Evolutionary conservation across 352 stramenopile species (phyloP), one percentile per base, ranked within the genome.

Genomic region (Phytopythium vexans): DNA sequence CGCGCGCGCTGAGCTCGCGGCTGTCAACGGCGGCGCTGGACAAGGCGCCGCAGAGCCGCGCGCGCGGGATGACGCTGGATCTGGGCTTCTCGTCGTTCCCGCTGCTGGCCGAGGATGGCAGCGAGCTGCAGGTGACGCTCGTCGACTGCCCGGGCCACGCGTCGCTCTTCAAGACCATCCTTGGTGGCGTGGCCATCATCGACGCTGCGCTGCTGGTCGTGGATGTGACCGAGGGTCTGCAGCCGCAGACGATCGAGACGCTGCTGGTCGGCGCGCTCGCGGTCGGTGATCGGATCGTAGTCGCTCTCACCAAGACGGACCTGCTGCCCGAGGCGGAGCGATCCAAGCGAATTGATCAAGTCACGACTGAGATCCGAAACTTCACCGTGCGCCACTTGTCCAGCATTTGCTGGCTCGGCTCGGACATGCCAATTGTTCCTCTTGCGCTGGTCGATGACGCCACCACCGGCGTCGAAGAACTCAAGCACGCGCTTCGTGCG

Each of bases 151-250:
- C 97, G 1, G 97, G 97, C 4, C 97, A 99, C 66, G 96, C 97
- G 21, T 98, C 89, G 14, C 74, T 99, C 8, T 99, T 99, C 60
- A 89, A 97, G 54, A 99, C 97, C n/a, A 99, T 99, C 53, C 97
- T 99, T 38, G 96, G 94, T 34, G 97, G 96, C 50, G 93, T 97
- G 40, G 94, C 98, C 71, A 99, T 99, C 64, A 99, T 99, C 62
- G 97, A 99, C 67, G 89, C 97, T 55, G 96, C 98, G 32, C 59
- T 99, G 16, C 74, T 99, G 15, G 95, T 99, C 12, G 86, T 99
- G 4, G 96, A 99, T 66, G 88, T 86, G 9, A 92, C 86, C 48
- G 99, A 99, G 69, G 97, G 97, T 8, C 96, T 99, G 16, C 97
- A 99, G 70, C 88, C 96, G 3, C 97, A 99, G 82, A 99, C 97